These are phyloP conservation scores for Nitzschia sp. DNA, from an alignment of 108 stramenopile species.

Conservation along the genomic window DNA sequence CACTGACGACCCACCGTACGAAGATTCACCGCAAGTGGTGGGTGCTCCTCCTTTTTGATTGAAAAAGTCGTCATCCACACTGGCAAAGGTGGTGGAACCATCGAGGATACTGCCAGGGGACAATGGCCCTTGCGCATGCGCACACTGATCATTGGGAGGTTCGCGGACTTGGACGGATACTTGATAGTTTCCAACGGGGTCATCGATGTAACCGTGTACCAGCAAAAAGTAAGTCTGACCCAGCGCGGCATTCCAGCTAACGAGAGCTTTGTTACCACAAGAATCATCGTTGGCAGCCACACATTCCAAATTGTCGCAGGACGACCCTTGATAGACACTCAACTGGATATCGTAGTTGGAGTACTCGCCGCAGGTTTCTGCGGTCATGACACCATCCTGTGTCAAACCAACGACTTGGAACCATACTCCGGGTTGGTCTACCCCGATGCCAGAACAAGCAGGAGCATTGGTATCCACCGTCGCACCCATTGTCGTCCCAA, in stretches of 20 bases:
- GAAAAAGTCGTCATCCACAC: neutral
- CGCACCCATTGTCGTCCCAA: neutral
- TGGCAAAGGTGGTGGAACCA: neutral
- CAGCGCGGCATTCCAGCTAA: neutral
- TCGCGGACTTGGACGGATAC: neutral
- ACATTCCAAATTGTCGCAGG: neutral
- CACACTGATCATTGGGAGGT: neutral
- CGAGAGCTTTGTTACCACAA: neutral
- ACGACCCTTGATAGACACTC: neutral
- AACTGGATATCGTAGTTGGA: neutral
- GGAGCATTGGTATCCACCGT: neutral
- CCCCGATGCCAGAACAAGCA: neutral
- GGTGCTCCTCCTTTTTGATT: neutral
- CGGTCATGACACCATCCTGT: neutral
- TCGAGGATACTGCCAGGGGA: neutral
- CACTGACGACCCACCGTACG: neutral
- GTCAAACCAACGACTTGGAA: neutral
- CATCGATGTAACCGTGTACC: neutral
- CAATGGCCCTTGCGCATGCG: neutral
- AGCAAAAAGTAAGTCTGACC: neutral
- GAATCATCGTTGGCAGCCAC: neutral
- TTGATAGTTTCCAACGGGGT: neutral
- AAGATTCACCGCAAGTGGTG: neutral
- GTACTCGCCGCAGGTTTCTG: neutral
- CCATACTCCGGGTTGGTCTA: neutral